Evolutionary conservation across 2,329 filamentous ascomycete species (phyloP).

Genomic region (Emmonsiellopsis sp.): DNA sequence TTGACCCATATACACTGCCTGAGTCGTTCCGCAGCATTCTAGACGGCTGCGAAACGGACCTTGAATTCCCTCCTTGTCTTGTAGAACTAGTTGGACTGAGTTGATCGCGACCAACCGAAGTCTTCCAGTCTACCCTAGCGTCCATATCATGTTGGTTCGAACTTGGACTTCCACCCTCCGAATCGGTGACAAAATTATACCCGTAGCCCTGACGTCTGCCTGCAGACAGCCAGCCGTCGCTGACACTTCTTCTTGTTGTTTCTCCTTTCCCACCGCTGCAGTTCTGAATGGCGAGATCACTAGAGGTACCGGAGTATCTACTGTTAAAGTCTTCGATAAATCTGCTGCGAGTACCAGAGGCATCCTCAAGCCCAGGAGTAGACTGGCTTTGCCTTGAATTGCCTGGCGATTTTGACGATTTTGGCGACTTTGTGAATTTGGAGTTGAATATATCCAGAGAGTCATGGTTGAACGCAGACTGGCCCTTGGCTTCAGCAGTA

Average conservation of each 20-base stretch:
- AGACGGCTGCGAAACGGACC: too few relatives aligned
- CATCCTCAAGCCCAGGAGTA: neutral
- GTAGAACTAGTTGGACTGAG: too few relatives aligned
- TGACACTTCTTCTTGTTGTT: slow-evolving; percentile 12
- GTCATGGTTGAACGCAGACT: neutral
- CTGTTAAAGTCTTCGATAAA: slow-evolving; percentile 26
- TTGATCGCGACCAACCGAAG: too few relatives aligned
- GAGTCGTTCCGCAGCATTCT: too few relatives aligned
- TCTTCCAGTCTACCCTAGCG: neutral
- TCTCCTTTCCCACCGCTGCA: neutral
- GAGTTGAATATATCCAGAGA: neutral
- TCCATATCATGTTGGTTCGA: neutral
- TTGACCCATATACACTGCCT: too few relatives aligned
- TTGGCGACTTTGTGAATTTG: neutral
- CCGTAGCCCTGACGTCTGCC: slow-evolving; percentile 33
- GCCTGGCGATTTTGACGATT: neutral
- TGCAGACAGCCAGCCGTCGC: slow-evolving; percentile 34
- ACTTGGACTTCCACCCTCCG: slow-evolving; percentile 12
- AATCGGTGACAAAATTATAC: slow-evolving; percentile 24
- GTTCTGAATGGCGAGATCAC: neutral
- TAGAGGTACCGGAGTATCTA: neutral
- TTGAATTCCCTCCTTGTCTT: too few relatives aligned
- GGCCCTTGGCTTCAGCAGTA: neutral
- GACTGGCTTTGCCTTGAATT: neutral
- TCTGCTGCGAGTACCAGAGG: slow-evolving; percentile 17